Evolutionary conservation across 371 early-diverging fungal genomes (phyloP), one percentile per base, ranked within the genome.

Genomic region (Circinella umbellata): DNA sequence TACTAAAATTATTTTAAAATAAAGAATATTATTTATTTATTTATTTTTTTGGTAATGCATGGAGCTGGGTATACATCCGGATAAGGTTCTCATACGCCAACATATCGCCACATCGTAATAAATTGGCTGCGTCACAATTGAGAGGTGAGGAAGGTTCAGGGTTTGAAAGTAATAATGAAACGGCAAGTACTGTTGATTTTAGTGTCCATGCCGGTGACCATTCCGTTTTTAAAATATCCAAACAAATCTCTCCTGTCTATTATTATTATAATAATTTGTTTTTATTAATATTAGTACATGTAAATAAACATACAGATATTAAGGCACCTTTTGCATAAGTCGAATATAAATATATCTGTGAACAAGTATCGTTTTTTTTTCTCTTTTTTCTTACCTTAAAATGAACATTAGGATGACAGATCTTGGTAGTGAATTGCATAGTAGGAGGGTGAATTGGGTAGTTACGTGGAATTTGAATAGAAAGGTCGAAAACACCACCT

Each of bases 51-150:
- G 48, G 61, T 37, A 59, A 80, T 9, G 94, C 94, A 79, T 88
- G 90, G 51, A 94, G 73, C 51, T 81, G 83, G 18, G 95, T 95
- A 83, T 96, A 96, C 95, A 96, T 93, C 60, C 79, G 73, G 10
- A 96, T 90, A 61, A 98, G 78, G 27, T 93, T 94, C 73, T 92
- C 86, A 83, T 98, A 98, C 5, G 93, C 98, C 15, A 95, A 67
- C 20, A 70, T 76, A 74, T 98, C 98, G 37, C 93, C 92, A 67
- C 94, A 93, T 63, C 96, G 83, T 69, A 97, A 73, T 27, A 98
- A 82, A 72, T 96, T 96, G 9, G 96, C 98, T 63, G 96, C 97
- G 77, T 98, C 97, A 76, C 95, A 94, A 76, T 98, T 98, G 35
- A 98, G 83, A 9, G 98, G 98, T 65, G 93, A 93, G 73, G 86